phyloP scores from a whole-genome alignment of 805 yeast species.

The Osmozyma mogii region DNA sequence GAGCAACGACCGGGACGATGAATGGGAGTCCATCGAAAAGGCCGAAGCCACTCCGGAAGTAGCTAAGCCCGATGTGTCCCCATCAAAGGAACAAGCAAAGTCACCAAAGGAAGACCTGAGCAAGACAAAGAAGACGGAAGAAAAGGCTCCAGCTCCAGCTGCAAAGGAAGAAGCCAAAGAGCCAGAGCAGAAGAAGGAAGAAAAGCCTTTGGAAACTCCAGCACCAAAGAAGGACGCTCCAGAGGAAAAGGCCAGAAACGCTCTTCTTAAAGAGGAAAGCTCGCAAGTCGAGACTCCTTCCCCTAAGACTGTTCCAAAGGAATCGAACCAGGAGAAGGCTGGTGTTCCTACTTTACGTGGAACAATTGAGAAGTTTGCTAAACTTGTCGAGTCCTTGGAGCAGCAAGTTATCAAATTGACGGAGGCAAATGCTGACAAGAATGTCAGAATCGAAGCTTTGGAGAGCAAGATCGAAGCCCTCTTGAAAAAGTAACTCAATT shows the following conservation, averaged over 20 bases:
- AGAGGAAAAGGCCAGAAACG: constrained; percentile 6
- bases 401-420: constrained; percentile 43
- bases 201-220: constrained; percentile 8
- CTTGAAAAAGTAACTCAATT: constrained; percentile 4
- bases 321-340: constrained; percentile 7
- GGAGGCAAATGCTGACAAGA: constrained; percentile 54
- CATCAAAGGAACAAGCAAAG: constrained; percentile 1
- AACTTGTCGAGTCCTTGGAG: constrained; percentile 52
- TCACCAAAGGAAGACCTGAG: constrained; percentile 7
- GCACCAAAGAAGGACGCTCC: constrained; percentile 15
- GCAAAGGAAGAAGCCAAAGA: not conserved
- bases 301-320: constrained; percentile 12
- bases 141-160: not conserved
- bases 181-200: constrained; percentile 5
- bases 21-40: constrained; percentile 31
- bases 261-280: constrained; percentile 5
- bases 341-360: constrained; percentile 52
- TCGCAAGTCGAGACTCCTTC: constrained; percentile 7
- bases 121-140: constrained; percentile 10
- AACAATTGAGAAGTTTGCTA: constrained; percentile 59
- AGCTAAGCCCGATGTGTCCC: constrained; percentile 3
- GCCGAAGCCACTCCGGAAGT: constrained; percentile 1
- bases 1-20: constrained; percentile 25
- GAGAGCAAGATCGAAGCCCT: constrained; percentile 57
- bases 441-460: constrained; percentile 47